Conservation (phyloP, 495 filamentous ascomycete species). For the Trichoderma orchidacearum region DNA sequence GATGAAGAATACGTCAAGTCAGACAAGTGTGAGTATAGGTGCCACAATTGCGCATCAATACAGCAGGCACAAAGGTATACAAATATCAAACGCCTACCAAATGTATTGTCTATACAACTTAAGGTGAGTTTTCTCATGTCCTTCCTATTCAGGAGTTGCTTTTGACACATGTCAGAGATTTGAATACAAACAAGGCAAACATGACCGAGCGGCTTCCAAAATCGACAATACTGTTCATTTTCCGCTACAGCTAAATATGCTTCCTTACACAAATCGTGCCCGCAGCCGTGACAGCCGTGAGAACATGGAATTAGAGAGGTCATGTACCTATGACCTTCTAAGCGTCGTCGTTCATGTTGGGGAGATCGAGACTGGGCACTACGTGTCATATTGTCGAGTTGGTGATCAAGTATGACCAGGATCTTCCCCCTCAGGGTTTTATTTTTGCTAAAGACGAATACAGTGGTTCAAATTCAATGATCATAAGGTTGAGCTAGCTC, state of each 20-base stretch:
- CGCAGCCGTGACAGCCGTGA: slow-evolving; percentile 20
- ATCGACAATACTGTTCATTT: slow-evolving; percentile 71
- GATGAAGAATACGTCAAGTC: slow-evolving; percentile 70
- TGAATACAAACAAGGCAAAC: slow-evolving; percentile 49
- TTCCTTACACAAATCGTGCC: slow-evolving; percentile 64
- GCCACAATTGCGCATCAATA: slow-evolving; percentile 55
- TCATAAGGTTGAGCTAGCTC: slow-evolving; percentile 68
- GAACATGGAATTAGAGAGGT: slow-evolving; percentile 33
- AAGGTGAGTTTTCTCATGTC: slow-evolving; percentile 43
- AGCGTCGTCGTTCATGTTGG: slow-evolving; percentile 80
- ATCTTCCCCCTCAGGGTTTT: background rate
- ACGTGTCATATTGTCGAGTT: slow-evolving; percentile 71
- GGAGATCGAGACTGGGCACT: slow-evolving; percentile 78
- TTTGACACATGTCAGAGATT: slow-evolving; percentile 43
- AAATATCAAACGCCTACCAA: slow-evolving; percentile 64
- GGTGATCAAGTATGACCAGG: slow-evolving; percentile 49
- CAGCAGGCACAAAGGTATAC: slow-evolving; percentile 70
- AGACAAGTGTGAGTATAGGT: slow-evolving; percentile 66
- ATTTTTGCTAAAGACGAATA: background rate
- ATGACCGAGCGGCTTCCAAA: slow-evolving; percentile 54
- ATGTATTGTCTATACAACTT: slow-evolving; percentile 80
- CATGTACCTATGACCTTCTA: slow-evolving; percentile 64
- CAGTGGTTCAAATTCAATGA: slow-evolving; percentile 92
- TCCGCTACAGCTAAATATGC: slow-evolving; percentile 76
- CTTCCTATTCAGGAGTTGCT: background rate